Conservation (phyloP, 2,329 filamentous ascomycete genomes). For the Beauveria sp. region DNA sequence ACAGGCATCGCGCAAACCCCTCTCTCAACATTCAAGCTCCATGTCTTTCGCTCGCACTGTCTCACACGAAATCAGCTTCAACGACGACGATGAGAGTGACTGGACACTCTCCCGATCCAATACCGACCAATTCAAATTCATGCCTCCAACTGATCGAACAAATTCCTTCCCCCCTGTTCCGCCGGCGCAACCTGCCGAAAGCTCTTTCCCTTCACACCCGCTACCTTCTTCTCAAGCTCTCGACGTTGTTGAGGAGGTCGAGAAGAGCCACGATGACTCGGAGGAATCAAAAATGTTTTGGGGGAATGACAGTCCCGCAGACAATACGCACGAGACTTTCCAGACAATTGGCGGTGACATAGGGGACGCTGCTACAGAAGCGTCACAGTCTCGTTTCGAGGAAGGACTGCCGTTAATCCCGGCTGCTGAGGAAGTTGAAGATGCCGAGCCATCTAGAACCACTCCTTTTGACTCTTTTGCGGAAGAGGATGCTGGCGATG, state of each 20-base stretch:
- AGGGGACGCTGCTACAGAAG: slow-evolving; percentile 31
- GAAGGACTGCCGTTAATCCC: slow-evolving; percentile 61
- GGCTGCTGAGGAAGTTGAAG: slow-evolving; percentile 14
- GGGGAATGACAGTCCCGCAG: background rate
- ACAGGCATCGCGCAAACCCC: background rate
- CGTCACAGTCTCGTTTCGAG: slow-evolving; percentile 54
- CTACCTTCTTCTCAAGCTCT: slow-evolving; percentile 44
- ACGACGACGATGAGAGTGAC: slow-evolving; percentile 52
- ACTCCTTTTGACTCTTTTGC: slow-evolving; percentile 27
- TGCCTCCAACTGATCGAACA: slow-evolving; percentile 48
- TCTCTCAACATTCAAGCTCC: slow-evolving; percentile 49
- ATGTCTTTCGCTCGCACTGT: slow-evolving; percentile 59
- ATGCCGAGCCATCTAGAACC: background rate
- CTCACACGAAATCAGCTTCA: slow-evolving; percentile 53
- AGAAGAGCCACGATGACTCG: slow-evolving; percentile 37
- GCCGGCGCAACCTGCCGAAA: slow-evolving; percentile 24
- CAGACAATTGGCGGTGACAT: slow-evolving; percentile 38
- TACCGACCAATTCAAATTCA: slow-evolving; percentile 52
- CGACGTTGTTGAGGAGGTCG: slow-evolving; percentile 45
- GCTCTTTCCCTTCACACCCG: slow-evolving; percentile 27
- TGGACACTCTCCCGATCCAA: slow-evolving; percentile 45
- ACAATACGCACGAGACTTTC: background rate
- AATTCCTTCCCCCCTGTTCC: slow-evolving; percentile 58
- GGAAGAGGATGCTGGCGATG: slow-evolving; percentile 39
- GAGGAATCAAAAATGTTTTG: slow-evolving; percentile 16